A percentile compares a stretch with the other conserved stretches of the same genome.
Evolutionary conservation across 768 basidiomycete species (phyloP).

Genomic region (Neoboletus subvelutipes): DNA sequence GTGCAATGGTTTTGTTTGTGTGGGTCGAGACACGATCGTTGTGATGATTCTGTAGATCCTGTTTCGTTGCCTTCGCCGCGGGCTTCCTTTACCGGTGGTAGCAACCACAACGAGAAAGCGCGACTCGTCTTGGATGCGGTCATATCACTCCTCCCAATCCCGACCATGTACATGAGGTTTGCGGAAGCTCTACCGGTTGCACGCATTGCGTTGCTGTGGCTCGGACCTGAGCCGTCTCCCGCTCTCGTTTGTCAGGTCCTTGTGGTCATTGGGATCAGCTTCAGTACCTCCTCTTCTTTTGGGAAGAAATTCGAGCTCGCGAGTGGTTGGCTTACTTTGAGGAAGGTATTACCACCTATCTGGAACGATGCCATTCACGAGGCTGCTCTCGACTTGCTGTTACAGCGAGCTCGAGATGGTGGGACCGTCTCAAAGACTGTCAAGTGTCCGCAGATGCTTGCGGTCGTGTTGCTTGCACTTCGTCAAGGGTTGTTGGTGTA

Average conservation of each 20-base stretch:
- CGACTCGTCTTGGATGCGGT: conserved; percentile 67
- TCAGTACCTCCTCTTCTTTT: conserved; percentile 60
- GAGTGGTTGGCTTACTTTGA: conserved; percentile 79
- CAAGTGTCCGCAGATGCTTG: conserved; percentile 66
- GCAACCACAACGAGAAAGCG: conserved; percentile 51
- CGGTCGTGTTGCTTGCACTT: conserved; percentile 69
- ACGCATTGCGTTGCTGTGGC: conserved; percentile 74
- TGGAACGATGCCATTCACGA: conserved; percentile 73
- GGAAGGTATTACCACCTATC: conserved; percentile 58
- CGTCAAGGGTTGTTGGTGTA: conserved; percentile 50
- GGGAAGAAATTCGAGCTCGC: conserved; percentile 80
- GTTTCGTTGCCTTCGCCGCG: conserved; percentile 10
- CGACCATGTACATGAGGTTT: conserved; percentile 66
- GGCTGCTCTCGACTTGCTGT: conserved; percentile 66
- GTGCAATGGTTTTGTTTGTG: conserved; percentile 14
- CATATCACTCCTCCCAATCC: conserved; percentile 57
- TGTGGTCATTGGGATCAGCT: conserved; percentile 54
- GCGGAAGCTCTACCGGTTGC: conserved; percentile 71
- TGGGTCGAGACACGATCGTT: not conserved
- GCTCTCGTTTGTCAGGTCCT: conserved; percentile 60
- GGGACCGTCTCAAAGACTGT: conserved; percentile 33
- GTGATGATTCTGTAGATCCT: not conserved
- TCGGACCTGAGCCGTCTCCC: conserved; percentile 71
- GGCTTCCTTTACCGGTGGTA: conserved; percentile 8
- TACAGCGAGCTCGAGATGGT: conserved; percentile 42